These are phyloP conservation scores for Desmodesmus armatus DNA, from an alignment of 139 green algal species.

Conservation along the genomic window DNA sequence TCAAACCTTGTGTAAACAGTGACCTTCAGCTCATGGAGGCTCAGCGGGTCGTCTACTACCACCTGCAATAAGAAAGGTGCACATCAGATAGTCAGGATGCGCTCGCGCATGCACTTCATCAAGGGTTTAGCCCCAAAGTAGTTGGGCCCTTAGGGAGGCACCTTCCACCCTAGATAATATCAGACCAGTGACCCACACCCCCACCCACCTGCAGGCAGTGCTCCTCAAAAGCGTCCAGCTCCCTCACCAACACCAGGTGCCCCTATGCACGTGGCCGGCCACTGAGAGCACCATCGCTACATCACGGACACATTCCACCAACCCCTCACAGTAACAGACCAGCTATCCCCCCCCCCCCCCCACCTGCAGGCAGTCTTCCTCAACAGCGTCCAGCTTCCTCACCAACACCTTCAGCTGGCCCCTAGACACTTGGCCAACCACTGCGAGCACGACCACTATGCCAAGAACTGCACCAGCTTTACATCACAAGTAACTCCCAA, in stretches of 20 bases:
- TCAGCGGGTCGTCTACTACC: not conserved
- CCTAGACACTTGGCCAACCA: too few species aligned
- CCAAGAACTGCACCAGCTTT: too few species aligned
- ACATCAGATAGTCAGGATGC: too few species aligned
- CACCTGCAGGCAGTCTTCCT: conserved; percentile 43
- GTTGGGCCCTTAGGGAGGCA: too few species aligned
- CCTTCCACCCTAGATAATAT: not conserved
- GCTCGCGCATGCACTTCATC: too few species aligned
- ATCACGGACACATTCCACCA: not conserved
- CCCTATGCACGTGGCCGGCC: too few species aligned
- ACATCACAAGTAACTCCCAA: too few species aligned
- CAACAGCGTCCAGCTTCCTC: conserved; percentile 33
- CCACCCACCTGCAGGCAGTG: conserved; percentile 34
- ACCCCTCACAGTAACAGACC: not conserved
- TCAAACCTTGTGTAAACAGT: too few species aligned
- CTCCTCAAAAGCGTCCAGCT: conserved; percentile 41
- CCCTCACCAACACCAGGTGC: conserved; percentile 42
- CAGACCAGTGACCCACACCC: not conserved
- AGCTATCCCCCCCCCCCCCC: not conserved
- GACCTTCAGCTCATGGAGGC: conserved; percentile 36
- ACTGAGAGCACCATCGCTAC: too few species aligned
- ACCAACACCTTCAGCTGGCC: conserved; percentile 46
- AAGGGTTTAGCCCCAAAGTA: too few species aligned
- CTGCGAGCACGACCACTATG: too few species aligned
- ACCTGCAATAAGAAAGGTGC: not conserved